Conservation (phyloP, 352 stramenopile species). For the Pythium inflatum region DNA sequence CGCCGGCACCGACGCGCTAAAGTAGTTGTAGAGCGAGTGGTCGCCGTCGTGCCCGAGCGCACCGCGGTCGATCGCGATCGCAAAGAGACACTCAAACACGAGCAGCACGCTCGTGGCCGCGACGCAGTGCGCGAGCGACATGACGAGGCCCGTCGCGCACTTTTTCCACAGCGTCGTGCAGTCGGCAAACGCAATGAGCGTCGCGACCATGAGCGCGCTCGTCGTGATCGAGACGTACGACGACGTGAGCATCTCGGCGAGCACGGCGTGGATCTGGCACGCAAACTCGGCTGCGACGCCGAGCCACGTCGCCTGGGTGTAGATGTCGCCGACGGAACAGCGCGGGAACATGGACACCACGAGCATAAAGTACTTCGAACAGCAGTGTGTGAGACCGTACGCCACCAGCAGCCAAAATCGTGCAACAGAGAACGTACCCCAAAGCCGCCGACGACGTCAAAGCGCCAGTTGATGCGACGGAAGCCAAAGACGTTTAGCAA, state of each 20-base stretch:
- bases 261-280: conserved; percentile 54
- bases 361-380: conserved; percentile 86
- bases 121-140: conserved; percentile 64
- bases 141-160: conserved; percentile 47
- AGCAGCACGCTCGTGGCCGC: conserved; percentile 76
- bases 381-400: too few species aligned
- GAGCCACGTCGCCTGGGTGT: conserved; percentile 54
- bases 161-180: conserved; percentile 70
- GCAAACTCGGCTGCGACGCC: conserved; percentile 50
- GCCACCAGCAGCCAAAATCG: too few species aligned
- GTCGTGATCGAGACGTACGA: conserved; percentile 79
- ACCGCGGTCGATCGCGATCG: conserved; percentile 67
- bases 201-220: conserved; percentile 59
- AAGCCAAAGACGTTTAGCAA: conserved; percentile 89
- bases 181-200: conserved; percentile 72
- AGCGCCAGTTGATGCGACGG: conserved; percentile 92
- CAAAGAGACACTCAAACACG: conserved; percentile 80
- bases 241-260: conserved; percentile 71
- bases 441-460: conserved; percentile 90
- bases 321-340: conserved; percentile 81
- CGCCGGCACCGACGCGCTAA: conserved; percentile 74
- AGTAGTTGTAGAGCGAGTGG: conserved; percentile 79
- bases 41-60: conserved; percentile 65
- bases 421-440: conserved; percentile 51
- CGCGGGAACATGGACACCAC: conserved; percentile 93